Evolutionary conservation across 148 eudicot genomes (phyloP), one percentile per base, ranked within the genome.

Genomic region (Diospyros kaki): DNA sequence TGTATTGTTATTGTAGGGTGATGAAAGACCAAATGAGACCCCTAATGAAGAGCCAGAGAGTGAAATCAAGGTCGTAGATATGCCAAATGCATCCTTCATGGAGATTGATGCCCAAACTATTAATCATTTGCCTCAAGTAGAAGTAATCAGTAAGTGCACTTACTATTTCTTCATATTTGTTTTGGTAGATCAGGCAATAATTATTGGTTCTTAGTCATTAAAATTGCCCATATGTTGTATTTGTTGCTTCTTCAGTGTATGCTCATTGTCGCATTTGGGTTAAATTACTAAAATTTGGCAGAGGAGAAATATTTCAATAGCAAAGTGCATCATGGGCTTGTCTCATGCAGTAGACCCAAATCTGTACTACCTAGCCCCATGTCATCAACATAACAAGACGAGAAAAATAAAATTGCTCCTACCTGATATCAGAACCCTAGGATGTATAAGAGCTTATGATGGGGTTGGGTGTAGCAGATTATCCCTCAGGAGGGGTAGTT

Each of bases 121-220:
- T 68, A 83, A 77, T 75, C 79, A 80, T 75, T 85, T 89, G 78
- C 93, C 97, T 68, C 80, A 66, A 58, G 74, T 86, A 48, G 81
- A 84, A 75, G 77, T 52, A 39, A 82, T 89, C 6, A 78, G 97
- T 94, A 86, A 87, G 97, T 73, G 44, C 61, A 53, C 14, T 54
- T 3, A 2, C 53, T 63, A 6, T 62, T 69, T 70, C 55, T 71
- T 71, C 64, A 42, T 54, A 46, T 51, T 72, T 38, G 28, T 43
- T 56, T 9, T 2, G 5, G 48, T 41, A 67, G 50, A 84, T 63
- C 61, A 52, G 53, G 38, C 45, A 0, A 28, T 28, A 9, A 53
- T 39, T 53, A 17, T 38, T 40, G 54, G 14, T 3, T 54, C 73
- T 68, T 18, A 6, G 41, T 52, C 15, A 45, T 12, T 64, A 51